Conservation (phyloP, 2,329 filamentous ascomycete genomes). For the Pseudocercospora pini-densiflorae region DNA sequence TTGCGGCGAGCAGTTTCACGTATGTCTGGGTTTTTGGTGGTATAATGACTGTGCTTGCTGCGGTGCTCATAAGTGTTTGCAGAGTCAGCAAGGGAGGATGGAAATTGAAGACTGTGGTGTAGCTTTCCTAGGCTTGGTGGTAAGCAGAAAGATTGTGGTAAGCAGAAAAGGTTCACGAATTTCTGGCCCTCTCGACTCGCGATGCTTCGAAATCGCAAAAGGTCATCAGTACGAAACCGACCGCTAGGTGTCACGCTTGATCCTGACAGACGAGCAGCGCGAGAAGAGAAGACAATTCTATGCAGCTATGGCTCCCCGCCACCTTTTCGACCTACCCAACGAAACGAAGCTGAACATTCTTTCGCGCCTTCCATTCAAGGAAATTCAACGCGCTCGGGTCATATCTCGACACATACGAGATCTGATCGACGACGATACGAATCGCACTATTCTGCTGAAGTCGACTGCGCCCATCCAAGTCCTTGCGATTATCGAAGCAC, state of each 20-base stretch:
- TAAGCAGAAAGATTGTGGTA: not conserved
- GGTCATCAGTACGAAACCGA: not conserved
- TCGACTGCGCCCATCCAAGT: not conserved
- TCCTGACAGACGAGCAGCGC: not conserved
- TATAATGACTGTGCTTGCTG: slow-evolving; percentile 35
- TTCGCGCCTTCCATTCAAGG: not conserved
- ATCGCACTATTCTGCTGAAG: not conserved
- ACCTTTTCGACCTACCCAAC: not conserved
- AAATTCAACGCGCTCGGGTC: not conserved
- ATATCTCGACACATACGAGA: not conserved
- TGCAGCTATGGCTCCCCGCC: not conserved
- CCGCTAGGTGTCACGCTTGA: not conserved
- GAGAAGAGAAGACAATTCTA: not conserved
- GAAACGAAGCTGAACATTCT: not conserved
- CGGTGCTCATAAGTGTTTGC: slow-evolving; percentile 28
- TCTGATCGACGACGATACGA: not conserved
- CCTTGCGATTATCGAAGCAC: not conserved
- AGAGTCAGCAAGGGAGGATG: slow-evolving; percentile 37
- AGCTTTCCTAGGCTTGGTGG: not conserved
- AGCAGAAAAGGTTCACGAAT: not conserved
- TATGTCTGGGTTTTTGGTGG: slow-evolving; percentile 53
- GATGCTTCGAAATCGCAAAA: not conserved
- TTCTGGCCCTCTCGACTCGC: not conserved
- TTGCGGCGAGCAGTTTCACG: slow-evolving; percentile 50
- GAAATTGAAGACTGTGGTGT: slow-evolving; percentile 26